These are phyloP conservation scores for Acorus gramineus DNA, from an alignment of 106 monocot genomes.

Conservation along the genomic window DNA sequence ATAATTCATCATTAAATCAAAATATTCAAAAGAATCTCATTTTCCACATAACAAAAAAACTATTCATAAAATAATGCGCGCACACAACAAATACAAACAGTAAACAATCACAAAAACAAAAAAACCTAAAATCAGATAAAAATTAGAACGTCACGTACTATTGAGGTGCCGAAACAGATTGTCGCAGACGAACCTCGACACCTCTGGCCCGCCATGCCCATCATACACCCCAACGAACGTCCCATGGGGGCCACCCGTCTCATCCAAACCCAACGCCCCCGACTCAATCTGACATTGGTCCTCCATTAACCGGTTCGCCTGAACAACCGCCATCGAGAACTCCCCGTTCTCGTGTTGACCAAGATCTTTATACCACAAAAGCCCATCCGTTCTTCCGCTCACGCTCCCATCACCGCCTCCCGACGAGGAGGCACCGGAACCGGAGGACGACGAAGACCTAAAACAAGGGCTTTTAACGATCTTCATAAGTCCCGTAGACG, in stretches of 20 bases:
- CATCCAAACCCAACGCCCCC: slow-evolving; percentile 19
- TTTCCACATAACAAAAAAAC: too few relatives aligned
- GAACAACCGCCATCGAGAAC: slow-evolving; percentile 80
- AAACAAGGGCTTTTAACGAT: slow-evolving; percentile 32
- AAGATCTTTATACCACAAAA: slow-evolving; percentile 52
- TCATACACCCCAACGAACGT: slow-evolving; percentile 79
- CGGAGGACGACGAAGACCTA: slow-evolving; percentile 9
- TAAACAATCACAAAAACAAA: too few relatives aligned
- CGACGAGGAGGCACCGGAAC: not conserved
- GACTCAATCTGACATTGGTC: slow-evolving; percentile 75
- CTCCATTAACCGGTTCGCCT: slow-evolving; percentile 55
- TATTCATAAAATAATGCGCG: too few relatives aligned
- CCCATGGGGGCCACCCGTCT: slow-evolving; percentile 12
- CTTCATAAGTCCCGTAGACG: slow-evolving; percentile 23
- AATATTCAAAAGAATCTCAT: too few relatives aligned
- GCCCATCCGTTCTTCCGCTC: slow-evolving; percentile 26
- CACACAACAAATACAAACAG: too few relatives aligned
- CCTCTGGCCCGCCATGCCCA: slow-evolving; percentile 69
- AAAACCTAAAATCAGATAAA: too few relatives aligned
- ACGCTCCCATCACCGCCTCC: not conserved
- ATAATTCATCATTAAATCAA: too few relatives aligned
- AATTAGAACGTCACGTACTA: slow-evolving; percentile 17
- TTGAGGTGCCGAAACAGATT: slow-evolving; percentile 44
- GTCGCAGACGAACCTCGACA: slow-evolving; percentile 38
- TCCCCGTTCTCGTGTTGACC: slow-evolving; percentile 49